Percentiles rank a stretch among this genome's conserved stretches.
phyloP scores from a whole-genome alignment of 768 basidiomycete species.

The Glaciozyma martinii region DNA sequence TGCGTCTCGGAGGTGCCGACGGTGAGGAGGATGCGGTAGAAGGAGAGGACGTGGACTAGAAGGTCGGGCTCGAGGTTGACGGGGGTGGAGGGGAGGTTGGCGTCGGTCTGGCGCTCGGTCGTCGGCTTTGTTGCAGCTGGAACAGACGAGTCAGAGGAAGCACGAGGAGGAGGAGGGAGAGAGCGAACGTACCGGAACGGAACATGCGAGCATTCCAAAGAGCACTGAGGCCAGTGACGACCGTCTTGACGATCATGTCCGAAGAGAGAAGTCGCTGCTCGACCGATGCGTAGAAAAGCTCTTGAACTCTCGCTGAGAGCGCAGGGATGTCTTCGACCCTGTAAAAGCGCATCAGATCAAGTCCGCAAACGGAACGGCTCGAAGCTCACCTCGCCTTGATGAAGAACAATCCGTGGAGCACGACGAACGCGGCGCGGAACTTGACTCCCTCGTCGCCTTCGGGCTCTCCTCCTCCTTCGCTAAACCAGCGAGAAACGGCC shows the following conservation, averaged over 20 bases:
- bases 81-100: not conserved
- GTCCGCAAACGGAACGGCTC: not conserved
- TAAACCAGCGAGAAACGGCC: constrained; percentile 50
- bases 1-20: constrained; percentile 56
- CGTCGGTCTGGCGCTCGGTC: not conserved
- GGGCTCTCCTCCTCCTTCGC: constrained; percentile 38
- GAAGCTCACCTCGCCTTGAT: constrained; percentile 43
- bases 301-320: constrained; percentile 47
- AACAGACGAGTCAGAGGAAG: not conserved
- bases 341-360: not conserved
- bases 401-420: constrained; percentile 60
- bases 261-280: constrained; percentile 61
- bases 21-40: constrained; percentile 57
- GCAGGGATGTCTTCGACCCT: constrained; percentile 33
- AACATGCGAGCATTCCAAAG: constrained; percentile 77
- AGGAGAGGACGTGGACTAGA: constrained; percentile 56
- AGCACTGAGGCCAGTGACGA: constrained; percentile 67
- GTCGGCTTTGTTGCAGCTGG: not conserved
- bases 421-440: constrained; percentile 65
- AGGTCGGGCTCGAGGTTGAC: constrained; percentile 54
- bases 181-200: constrained; percentile 38
- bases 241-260: constrained; percentile 64
- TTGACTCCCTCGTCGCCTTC: constrained; percentile 43
- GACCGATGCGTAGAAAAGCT: constrained; percentile 55
- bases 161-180: not conserved